phyloP scores from a whole-genome alignment of 179 eudicot species.

The Beta corolliflora region DNA sequence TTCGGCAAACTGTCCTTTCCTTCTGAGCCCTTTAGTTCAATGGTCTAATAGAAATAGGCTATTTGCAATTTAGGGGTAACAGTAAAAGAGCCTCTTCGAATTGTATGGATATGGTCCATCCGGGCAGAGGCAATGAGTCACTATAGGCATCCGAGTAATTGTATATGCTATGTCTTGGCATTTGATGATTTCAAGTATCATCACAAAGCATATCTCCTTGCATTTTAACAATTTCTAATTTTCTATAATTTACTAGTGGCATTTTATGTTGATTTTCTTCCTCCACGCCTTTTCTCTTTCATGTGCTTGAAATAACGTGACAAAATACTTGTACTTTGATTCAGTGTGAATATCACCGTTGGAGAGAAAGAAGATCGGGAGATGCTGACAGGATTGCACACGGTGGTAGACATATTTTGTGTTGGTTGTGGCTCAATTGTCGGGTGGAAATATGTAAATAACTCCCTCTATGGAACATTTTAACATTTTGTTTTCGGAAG shows the following conservation, averaged over 20 bases:
- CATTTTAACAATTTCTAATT: neutral
- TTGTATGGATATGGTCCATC: neutral
- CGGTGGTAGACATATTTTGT: slow-evolving; percentile 73
- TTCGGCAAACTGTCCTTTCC: neutral
- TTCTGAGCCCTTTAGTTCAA: neutral
- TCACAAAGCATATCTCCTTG: neutral
- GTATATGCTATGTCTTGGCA: neutral
- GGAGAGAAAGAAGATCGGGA: slow-evolving; percentile 70
- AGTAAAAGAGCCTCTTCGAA: neutral
- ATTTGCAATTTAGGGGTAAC: neutral
- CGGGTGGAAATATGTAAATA: slow-evolving; percentile 83
- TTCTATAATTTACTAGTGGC: neutral
- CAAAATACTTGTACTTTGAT: slow-evolving; percentile 11
- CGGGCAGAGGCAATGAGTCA: neutral
- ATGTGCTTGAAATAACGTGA: neutral
- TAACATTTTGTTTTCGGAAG: slow-evolving; percentile 16
- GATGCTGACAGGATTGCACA: slow-evolving; percentile 87
- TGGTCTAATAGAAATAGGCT: neutral
- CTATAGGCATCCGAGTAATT: neutral
- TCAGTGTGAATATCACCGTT: slow-evolving; percentile 63
- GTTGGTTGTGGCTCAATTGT: slow-evolving; percentile 72
- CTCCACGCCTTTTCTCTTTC: neutral
- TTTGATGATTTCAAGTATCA: neutral
- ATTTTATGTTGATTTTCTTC: neutral
- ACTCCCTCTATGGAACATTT: neutral